Conservation (phyloP, 2,329 filamentous ascomycete species). For the Thermomyces lanuginosus region DNA sequence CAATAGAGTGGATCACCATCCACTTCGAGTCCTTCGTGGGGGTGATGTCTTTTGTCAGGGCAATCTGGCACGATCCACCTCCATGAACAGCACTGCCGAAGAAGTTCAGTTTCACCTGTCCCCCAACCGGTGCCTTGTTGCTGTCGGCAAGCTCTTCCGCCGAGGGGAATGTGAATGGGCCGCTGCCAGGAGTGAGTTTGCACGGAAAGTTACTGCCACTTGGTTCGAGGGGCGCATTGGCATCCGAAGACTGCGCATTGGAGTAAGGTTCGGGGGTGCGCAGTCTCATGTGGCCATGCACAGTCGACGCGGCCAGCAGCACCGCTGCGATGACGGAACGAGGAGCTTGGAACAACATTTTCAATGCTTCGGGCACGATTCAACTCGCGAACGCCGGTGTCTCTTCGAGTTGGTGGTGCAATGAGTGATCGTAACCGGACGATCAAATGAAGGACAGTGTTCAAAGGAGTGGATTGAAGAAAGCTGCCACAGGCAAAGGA, state of each 20-base stretch:
- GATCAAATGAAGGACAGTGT: too few species aligned
- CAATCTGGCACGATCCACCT: slow-evolving; percentile 82
- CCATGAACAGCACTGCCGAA: slow-evolving; percentile 63
- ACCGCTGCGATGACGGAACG: slow-evolving; percentile 20
- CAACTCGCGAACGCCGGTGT: slow-evolving; percentile 9
- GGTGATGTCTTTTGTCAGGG: slow-evolving; percentile 59
- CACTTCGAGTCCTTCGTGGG: slow-evolving; percentile 53
- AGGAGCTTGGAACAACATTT: too few species aligned
- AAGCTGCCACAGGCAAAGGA: too few species aligned
- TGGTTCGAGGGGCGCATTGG: slow-evolving; percentile 49
- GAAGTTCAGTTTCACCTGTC: slow-evolving; percentile 46
- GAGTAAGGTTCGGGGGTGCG: slow-evolving; percentile 48
- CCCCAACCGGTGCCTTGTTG: slow-evolving; percentile 50
- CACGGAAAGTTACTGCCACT: slow-evolving; percentile 64
- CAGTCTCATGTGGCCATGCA: slow-evolving; percentile 64
- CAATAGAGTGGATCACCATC: slow-evolving; percentile 78
- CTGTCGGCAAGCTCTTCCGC: slow-evolving; percentile 24
- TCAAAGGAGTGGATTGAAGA: too few species aligned
- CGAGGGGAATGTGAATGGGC: too few species aligned
- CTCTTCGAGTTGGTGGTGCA: too few species aligned
- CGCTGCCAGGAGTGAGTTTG: too few species aligned
- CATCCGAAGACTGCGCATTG: too few species aligned
- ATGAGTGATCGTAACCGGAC: too few species aligned
- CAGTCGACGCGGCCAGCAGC: slow-evolving; percentile 38
- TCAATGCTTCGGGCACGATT: slow-evolving; percentile 4